phyloP scores from a whole-genome alignment of 169 alveolate genomes.

The Blepharisma undulans region DNA sequence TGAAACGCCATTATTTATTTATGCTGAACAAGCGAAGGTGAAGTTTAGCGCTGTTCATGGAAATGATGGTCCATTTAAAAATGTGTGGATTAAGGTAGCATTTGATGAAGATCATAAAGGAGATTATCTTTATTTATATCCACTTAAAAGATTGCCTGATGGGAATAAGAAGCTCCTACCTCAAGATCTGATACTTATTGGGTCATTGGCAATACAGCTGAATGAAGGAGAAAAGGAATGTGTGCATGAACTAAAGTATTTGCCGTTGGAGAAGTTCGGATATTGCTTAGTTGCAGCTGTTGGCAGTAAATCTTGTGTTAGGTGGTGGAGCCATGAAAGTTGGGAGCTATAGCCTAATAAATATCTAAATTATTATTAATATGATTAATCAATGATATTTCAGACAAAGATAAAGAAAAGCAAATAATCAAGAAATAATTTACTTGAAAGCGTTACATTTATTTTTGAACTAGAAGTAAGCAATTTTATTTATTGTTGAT shows the following conservation, averaged over 20 bases:
- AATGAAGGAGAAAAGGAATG: not conserved
- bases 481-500: too few species aligned
- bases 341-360: not conserved
- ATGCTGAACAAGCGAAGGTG: not conserved
- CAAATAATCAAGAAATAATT: not conserved
- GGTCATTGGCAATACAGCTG: not conserved
- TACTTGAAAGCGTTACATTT: not conserved
- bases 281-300: not conserved
- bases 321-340: conserved; percentile 7
- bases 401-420: not conserved
- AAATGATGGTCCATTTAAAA: not conserved
- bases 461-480: too few species aligned
- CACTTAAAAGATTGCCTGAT: not conserved
- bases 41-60: not conserved
- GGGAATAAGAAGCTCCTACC: not conserved
- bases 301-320: not conserved
- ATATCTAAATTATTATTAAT: not conserved
- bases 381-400: not conserved
- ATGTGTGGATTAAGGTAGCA: not conserved
- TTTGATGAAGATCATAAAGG: not conserved
- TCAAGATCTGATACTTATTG: not conserved
- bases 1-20: not conserved
- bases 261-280: not conserved
- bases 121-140: not conserved
- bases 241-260: not conserved